Conservation (phyloP, 352 stramenopile species). For the Aphanomyces cochlioides region DNA sequence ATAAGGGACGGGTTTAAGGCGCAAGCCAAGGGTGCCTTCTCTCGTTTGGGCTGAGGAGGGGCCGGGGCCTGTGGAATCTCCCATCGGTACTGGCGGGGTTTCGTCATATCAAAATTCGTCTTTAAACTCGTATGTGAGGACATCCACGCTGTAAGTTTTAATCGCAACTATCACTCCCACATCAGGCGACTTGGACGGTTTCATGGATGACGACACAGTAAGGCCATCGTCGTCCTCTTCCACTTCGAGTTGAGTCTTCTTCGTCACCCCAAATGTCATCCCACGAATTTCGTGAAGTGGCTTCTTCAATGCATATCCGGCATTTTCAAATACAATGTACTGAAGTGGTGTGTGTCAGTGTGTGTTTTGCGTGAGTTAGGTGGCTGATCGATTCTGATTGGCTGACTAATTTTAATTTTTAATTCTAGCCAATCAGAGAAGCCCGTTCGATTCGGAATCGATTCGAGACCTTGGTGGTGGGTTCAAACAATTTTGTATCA, state of each 20-base stretch:
- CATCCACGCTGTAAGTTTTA: background rate
- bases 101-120: slow-evolving; percentile 66
- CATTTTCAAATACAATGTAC: too few relatives aligned
- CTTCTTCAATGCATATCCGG: too few relatives aligned
- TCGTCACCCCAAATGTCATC: slow-evolving; percentile 73
- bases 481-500: too few relatives aligned
- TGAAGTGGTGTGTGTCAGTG: too few relatives aligned
- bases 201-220: slow-evolving; percentile 8
- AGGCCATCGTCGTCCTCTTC: slow-evolving; percentile 50
- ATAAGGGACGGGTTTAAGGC: slow-evolving; percentile 68
- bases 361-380: too few relatives aligned
- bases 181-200: background rate
- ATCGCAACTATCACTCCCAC: too few relatives aligned
- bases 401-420: too few relatives aligned
- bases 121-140: background rate
- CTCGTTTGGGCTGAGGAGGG: slow-evolving; percentile 37
- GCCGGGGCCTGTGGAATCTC: slow-evolving; percentile 36
- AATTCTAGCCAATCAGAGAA: too few relatives aligned
- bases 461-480: too few relatives aligned
- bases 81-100: slow-evolving; percentile 72
- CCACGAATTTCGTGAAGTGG: too few relatives aligned
- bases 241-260: slow-evolving; percentile 37
- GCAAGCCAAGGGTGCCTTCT: slow-evolving; percentile 33
- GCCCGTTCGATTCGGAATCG: too few relatives aligned
- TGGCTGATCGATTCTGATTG: too few relatives aligned